Percentiles rank a stretch among this genome's conserved stretches.
These are phyloP conservation scores for Excoecaria agallocha DNA, from an alignment of 345 rosid genomes.

Conservation along the genomic window DNA sequence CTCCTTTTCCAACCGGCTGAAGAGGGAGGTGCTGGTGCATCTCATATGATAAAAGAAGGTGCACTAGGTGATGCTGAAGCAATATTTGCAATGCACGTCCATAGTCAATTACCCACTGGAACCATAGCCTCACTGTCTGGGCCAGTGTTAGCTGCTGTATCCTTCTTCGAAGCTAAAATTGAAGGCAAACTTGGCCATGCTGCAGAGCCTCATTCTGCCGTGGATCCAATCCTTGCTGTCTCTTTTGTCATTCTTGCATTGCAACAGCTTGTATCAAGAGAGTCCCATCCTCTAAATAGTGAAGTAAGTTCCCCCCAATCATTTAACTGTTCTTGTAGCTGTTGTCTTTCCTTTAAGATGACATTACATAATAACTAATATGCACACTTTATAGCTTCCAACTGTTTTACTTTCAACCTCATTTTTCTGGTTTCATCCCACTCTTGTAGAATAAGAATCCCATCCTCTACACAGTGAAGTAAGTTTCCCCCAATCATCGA, in stretches of 20 bases:
- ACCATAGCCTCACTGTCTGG: conserved; percentile 54
- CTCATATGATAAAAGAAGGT: conserved; percentile 72
- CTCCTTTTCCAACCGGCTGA: conserved; percentile 93
- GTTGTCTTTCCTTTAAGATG: neutral
- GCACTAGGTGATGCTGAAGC: conserved; percentile 88
- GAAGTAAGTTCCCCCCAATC: conserved; percentile 25
- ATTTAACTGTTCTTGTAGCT: neutral
- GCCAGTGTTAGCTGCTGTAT: conserved; percentile 55
- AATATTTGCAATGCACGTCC: conserved; percentile 77
- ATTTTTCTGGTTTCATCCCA: neutral
- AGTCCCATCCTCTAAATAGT: conserved; percentile 73
- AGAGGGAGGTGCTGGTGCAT: conserved; percentile 92
- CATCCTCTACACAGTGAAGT: too few species aligned
- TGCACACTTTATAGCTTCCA: neutral
- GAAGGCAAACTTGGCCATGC: conserved; percentile 61
- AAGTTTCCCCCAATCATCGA: too few species aligned
- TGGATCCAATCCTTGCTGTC: conserved; percentile 68
- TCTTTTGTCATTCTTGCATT: conserved; percentile 68
- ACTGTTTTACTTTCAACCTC: neutral
- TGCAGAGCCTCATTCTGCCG: conserved; percentile 43
- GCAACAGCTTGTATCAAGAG: conserved; percentile 79
- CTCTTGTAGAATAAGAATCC: too few species aligned
- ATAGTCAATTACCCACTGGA: conserved; percentile 44
- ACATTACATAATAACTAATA: neutral
- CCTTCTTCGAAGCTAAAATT: conserved; percentile 55